Base-by-base conservation (phyloP, 306 rosid genomes). In the Hylodesmum podocarpum region DNA sequence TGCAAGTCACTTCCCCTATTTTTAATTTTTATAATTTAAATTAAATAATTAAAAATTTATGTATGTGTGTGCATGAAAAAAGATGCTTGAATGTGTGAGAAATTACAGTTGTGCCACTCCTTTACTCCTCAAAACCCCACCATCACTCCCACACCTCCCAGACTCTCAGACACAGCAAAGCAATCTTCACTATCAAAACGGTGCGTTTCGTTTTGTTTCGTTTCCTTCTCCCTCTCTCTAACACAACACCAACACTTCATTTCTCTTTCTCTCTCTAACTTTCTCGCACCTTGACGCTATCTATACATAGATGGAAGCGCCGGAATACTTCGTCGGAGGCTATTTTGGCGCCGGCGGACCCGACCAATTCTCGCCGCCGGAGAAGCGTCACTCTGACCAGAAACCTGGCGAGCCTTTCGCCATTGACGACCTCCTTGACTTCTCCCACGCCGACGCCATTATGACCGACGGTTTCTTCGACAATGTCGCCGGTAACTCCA, bases 341-440 rank as follows among this genome's bases (percentile, higher is more conserved):
- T 88, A 80, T 84, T 87, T 79, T 37, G 81, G 81, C 15, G 67
- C 86, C 65, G 91, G 86, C 49, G 84, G 82, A 59, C 6, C 36
- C 0, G 78, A 65, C 27, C 84, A 80, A n/a, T 84, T 82, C 44
- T 81, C 92, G 5, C 72, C 80, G 40, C 87, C 73, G 15, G 96
- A 83, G 24, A 91, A 86, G 66, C 75, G 85, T 29, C 80, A 82
- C 12, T 47, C 54, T 4, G 88, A 84, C 5, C 87, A 81, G 70
- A 90, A 87, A 22, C 43, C 86, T 2, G 82, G 87, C 25, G 99
- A 91, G 19, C 80, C 90, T 2, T 95, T 95, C 65, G 83, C 92
- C 78, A 63, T 95, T 10, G 97, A 95, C 72, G 99, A 95, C 80
- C 89, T 95, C 29, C 88, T 92, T 3, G 93, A 95, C 75, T 89